Evolutionary conservation across 805 yeast species (phyloP), one percentile per base, ranked within the genome.

Genomic region (Metschnikowia gruessii): DNA sequence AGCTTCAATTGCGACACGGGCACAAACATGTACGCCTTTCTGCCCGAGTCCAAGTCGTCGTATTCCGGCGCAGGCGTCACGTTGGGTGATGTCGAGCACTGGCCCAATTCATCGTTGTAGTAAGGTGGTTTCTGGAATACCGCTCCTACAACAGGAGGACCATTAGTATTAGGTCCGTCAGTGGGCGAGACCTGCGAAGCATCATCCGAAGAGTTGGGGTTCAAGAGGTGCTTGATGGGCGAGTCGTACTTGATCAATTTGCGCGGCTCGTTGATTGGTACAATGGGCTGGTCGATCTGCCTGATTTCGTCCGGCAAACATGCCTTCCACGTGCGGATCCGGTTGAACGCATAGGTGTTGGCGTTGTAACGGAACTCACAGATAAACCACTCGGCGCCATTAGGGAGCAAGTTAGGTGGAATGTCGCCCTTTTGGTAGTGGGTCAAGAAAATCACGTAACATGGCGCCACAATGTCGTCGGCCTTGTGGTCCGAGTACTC

Each of bases 261-360:
- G 59, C 91, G 76, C 43, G 87, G 80, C 48, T 80, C 82, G 45
- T 61, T 66, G 42, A 92, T 75, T 7, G 92, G 90, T 32, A 80
- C 80, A 18, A 86, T 81, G 29, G 87, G 85, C 47, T 70, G 74
- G 59, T 91, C 97, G 58, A 87, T 92, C 45, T 75, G 72, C 58
- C 98, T 81, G 40, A 92, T 86, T 65, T 92, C 98, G 66, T 94
- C 98, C 0, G 99, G 99, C 55, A 94, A 76, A 72, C 98, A 94
- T 6, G 97, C 97, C 66, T 89, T 92, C 99, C 99, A 94, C 2
- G 99, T 92, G 61, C 98, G 80, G 59, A 94, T 94, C 62, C 92
- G 86, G 68, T 92, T 94, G 75, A 94, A 94, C 24, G 83, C 83
- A 64, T 88, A 87, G 58, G 88, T 96, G 45, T 80, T 76, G 63